Evolutionary conservation across 2,329 filamentous ascomycete species (phyloP), one percentile per base, ranked within the genome.

Genomic region (Fusarium clavum): DNA sequence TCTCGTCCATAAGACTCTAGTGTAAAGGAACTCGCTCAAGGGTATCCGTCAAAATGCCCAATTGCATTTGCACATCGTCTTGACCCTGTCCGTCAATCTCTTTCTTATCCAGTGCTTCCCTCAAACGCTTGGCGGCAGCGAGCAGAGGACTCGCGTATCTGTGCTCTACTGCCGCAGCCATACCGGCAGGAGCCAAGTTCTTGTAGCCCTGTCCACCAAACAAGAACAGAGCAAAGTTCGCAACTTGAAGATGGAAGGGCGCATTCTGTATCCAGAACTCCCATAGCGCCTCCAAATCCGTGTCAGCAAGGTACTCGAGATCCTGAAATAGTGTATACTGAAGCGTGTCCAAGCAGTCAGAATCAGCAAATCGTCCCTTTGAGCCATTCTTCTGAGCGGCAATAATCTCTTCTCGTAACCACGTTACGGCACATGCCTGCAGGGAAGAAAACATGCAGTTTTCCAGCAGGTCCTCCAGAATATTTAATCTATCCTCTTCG

Each of bases 381-480:
- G 73, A 64, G 16, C 69, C 65, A 25, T 77, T 59, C 43, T 77
- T 77, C 27, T 72, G 78, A 5, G 86, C 84, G 7, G 82, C 77
- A 11, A 90, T 82, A 18, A 91, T 80, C 75, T 91, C 89, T 71
- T 91, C 89, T 57, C 88, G 85, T 34, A 91, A 78, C 89, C 89
- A 91, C 6, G 84, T 83, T 7, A 91, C 83, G 1, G 88, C 89
- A 44, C 87, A 88, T 11, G 87, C 89, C 75, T 90, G 90, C 40
- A 91, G 81, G 1, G 85, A 83, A 4, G 88, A 83, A 71, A 89
- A 91, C 70, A 87, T 84, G 81, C 89, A 91, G 75, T 90, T 89
- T 77, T 91, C 88, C 14, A 91, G 79, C 14, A 91, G 82, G 73
- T 91, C 89, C 55, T 89, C 86, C 11, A 92, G 83, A 67, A 91